phyloP scores from a whole-genome alignment of 2,329 filamentous ascomycete species.

The Aspergillus tubingensis region DNA sequence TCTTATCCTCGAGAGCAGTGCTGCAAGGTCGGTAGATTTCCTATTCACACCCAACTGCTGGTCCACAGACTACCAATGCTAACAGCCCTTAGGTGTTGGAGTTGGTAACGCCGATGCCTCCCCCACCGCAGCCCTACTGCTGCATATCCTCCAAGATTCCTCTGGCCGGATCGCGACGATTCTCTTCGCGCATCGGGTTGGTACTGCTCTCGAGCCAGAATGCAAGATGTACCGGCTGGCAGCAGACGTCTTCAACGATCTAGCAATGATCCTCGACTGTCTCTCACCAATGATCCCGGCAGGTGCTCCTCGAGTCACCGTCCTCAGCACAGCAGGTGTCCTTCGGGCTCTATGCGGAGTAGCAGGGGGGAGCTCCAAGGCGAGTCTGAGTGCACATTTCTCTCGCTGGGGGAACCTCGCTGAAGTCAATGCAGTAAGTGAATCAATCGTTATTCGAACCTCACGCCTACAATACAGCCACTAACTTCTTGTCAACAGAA shows the following conservation, averaged over 20 bases:
- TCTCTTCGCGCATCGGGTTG: conserved; percentile 78
- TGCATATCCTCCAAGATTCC: conserved; percentile 80
- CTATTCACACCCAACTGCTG: neutral
- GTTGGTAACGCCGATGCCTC: conserved; percentile 79
- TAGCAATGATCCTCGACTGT: conserved; percentile 81
- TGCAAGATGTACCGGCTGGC: conserved; percentile 87
- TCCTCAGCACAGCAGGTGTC: conserved; percentile 63
- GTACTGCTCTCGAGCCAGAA: conserved; percentile 81
- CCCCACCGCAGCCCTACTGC: conserved; percentile 76
- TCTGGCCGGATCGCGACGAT: conserved; percentile 83
- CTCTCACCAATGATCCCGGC: conserved; percentile 73
- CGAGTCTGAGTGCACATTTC: conserved; percentile 89
- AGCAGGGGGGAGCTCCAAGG: conserved; percentile 85
- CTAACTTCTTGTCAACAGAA: conserved; percentile 50
- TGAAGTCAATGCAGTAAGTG: conserved; percentile 77
- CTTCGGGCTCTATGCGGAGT: conserved; percentile 78
- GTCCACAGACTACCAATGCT: neutral
- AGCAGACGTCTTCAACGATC: conserved; percentile 86
- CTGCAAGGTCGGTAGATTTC: conserved; percentile 61
- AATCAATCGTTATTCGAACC: neutral
- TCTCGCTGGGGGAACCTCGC: conserved; percentile 82
- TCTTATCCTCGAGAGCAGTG: conserved; percentile 80
- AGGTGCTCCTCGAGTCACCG: conserved; percentile 51
- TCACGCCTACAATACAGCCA: neutral
- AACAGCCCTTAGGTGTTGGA: conserved; percentile 62